phyloP scores from a whole-genome alignment of 495 filamentous ascomycete genomes.

The Pseudomonodictys pantanalensis region DNA sequence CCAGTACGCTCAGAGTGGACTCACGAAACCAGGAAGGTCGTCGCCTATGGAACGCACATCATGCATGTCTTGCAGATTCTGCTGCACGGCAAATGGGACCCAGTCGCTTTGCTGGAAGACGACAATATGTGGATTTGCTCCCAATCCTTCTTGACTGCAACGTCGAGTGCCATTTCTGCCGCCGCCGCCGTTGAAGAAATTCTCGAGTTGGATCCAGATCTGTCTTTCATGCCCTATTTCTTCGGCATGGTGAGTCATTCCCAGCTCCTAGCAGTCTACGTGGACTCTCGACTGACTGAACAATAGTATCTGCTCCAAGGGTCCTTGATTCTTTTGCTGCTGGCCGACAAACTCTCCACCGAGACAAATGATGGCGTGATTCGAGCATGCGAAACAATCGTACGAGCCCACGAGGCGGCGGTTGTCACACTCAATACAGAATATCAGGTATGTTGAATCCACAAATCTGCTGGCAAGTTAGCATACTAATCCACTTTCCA shows the following conservation, averaged over 20 bases:
- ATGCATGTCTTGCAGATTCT: conserved; percentile 60
- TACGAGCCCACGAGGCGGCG: conserved; percentile 58
- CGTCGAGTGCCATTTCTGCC: conserved; percentile 54
- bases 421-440: conserved; percentile 60
- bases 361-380: conserved; percentile 53
- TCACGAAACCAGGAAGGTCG: conserved; percentile 29
- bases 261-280: not conserved
- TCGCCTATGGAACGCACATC: conserved; percentile 45
- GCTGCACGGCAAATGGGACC: conserved; percentile 58
- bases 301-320: conserved; percentile 54
- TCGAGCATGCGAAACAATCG: conserved; percentile 57
- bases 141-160: conserved; percentile 51
- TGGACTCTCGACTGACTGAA: not conserved
- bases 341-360: conserved; percentile 56
- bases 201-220: conserved; percentile 54
- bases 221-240: conserved; percentile 61
- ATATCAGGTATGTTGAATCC: conserved; percentile 50
- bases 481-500: not conserved
- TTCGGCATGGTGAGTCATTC: conserved; percentile 48
- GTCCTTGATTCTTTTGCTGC: conserved; percentile 55
- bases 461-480: not conserved
- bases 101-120: conserved; percentile 56
- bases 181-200: conserved; percentile 55
- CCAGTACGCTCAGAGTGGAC: conserved; percentile 13
- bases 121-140: conserved; percentile 59